Evolutionary conservation across 805 yeast genomes (phyloP).

Genomic region (Cyberlindnera maritima): DNA sequence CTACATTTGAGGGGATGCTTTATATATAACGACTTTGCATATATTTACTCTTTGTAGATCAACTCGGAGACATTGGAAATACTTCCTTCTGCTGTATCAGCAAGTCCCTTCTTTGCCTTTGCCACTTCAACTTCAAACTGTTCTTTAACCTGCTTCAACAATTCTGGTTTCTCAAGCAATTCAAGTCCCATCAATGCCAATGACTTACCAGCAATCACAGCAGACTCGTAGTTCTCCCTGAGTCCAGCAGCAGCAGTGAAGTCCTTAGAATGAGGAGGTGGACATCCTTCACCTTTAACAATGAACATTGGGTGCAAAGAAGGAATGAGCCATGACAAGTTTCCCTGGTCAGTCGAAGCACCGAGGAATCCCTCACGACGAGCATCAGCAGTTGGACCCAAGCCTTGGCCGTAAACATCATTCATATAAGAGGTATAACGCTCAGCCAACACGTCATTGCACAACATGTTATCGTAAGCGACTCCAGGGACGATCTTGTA

Average conservation of each 20-base stretch:
- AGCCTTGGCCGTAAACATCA: background rate
- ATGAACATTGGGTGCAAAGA: conserved; percentile 12
- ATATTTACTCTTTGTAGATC: background rate
- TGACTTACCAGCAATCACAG: conserved; percentile 4
- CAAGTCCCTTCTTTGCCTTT: background rate
- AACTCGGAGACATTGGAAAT: background rate
- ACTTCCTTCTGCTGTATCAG: background rate
- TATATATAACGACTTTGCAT: background rate
- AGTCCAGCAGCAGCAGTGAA: conserved; percentile 13
- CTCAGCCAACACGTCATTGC: conserved; percentile 7
- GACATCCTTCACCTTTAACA: background rate
- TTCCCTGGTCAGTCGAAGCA: conserved; percentile 14
- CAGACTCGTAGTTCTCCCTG: conserved; percentile 4
- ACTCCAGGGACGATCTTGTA: conserved; percentile 3
- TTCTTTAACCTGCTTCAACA: background rate
- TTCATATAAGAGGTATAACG: conserved; percentile 4
- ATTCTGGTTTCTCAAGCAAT: background rate
- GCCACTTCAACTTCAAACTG: background rate
- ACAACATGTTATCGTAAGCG: conserved; percentile 9
- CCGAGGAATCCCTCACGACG: background rate
- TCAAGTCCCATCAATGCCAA: background rate
- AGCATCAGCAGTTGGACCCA: background rate
- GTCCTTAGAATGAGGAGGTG: conserved; percentile 5
- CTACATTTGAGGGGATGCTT: no score
- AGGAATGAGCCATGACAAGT: conserved; percentile 11